A percentile compares a stretch with the other conserved stretches of the same genome.
phyloP scores from a whole-genome alignment of 805 yeast genomes.

The Wickerhamiella qilinensis region DNA sequence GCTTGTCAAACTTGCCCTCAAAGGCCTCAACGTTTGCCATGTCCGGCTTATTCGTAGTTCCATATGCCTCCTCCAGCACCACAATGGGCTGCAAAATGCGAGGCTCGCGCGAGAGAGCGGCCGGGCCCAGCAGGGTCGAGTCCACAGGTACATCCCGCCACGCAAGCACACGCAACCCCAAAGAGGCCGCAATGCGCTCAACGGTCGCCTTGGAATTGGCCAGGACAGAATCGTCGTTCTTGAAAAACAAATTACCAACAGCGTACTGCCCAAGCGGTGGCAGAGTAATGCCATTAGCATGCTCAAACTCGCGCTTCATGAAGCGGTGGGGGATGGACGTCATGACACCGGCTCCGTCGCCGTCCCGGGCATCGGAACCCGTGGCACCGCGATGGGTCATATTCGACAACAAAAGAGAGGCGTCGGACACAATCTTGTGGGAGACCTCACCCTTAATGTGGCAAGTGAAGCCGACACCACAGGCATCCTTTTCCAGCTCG shows the following conservation, averaged over 20 bases:
- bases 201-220: constrained; percentile 59
- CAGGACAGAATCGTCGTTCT: constrained; percentile 58
- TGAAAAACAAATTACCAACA: constrained; percentile 86
- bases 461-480: constrained; percentile 97
- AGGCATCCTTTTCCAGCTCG: constrained; percentile 85
- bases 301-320: constrained; percentile 67
- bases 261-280: constrained; percentile 84
- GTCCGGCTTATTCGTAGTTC: constrained; percentile 23
- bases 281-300: constrained; percentile 45
- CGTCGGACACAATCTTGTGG: constrained; percentile 89
- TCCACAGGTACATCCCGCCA: constrained; percentile 95
- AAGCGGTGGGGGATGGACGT: constrained; percentile 83
- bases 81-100: constrained; percentile 84
- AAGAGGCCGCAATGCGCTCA: constrained; percentile 58
- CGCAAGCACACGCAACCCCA: constrained; percentile 72
- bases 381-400: constrained; percentile 99
- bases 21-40: constrained; percentile 13
- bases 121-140: constrained; percentile 87
- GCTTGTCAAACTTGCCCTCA: constrained; percentile 41
- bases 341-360: constrained; percentile 98
- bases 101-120: constrained; percentile 88
- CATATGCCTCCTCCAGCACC: constrained; percentile 40
- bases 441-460: constrained; percentile 76
- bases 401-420: constrained; percentile 69
- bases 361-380: constrained; percentile 87